phyloP scores from a whole-genome alignment of 345 rosid species.

The Hibiscus tridactylites region DNA sequence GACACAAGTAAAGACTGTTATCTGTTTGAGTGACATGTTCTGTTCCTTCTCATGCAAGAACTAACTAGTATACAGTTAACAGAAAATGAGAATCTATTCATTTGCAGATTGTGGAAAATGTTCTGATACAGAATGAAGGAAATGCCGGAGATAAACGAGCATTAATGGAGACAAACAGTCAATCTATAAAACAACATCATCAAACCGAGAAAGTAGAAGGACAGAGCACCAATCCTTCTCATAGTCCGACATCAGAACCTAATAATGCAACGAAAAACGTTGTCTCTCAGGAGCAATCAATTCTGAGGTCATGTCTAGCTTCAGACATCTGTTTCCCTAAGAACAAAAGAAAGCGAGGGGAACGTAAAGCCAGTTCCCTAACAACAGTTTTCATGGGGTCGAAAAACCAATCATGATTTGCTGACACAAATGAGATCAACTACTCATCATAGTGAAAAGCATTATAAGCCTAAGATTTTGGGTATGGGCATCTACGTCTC shows the following conservation, averaged over 20 bases:
- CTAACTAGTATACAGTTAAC: not conserved
- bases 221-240: constrained; percentile 38
- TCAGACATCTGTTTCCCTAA: constrained; percentile 59
- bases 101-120: constrained; percentile 51
- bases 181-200: constrained; percentile 24
- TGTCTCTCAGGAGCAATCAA: constrained; percentile 28
- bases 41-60: too few relatives aligned
- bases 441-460: not conserved
- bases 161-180: constrained; percentile 29
- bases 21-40: constrained; percentile 6
- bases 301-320: constrained; percentile 64
- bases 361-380: constrained; percentile 55
- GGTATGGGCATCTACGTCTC: not conserved
- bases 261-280: constrained; percentile 17
- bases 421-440: not conserved
- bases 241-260: constrained; percentile 27
- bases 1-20: constrained; percentile 18
- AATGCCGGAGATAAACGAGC: constrained; percentile 38
- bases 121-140: constrained; percentile 43
- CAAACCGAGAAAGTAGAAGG: constrained; percentile 42
- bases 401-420: not conserved
- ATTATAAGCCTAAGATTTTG: not conserved
- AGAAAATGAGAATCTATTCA: not conserved
- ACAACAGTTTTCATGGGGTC: not conserved
- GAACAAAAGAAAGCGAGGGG: constrained; percentile 87